These are phyloP conservation scores for Colletotrichum somersetense DNA, from an alignment of 2,329 filamentous ascomycete species.

Conservation along the genomic window DNA sequence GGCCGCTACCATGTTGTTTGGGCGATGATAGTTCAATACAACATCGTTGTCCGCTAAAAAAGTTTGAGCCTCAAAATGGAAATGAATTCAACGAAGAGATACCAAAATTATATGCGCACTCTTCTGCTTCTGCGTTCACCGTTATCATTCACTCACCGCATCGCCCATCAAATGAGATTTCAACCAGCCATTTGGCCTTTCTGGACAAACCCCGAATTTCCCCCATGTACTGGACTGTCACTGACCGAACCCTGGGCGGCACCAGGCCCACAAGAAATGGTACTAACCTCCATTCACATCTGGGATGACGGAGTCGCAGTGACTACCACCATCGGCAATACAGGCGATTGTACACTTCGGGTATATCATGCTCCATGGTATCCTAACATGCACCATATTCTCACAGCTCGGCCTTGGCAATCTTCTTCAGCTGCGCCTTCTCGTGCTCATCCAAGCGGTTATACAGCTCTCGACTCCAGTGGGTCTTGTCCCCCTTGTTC, in stretches of 20 bases:
- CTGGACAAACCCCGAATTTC: background rate
- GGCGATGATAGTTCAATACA: conserved; percentile 44
- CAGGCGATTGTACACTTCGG: conserved; percentile 9
- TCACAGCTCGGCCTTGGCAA: conserved; percentile 48
- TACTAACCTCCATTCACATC: background rate
- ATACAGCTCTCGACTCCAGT: conserved; percentile 40
- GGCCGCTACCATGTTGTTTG: conserved; percentile 43
- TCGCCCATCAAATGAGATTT: too few relatives aligned
- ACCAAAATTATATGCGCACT: conserved; percentile 31
- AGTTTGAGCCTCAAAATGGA: conserved; percentile 41
- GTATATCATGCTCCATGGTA: conserved; percentile 26
- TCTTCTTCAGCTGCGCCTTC: conserved; percentile 37
- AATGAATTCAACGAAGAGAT: conserved; percentile 42
- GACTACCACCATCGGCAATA: background rate
- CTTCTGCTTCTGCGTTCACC: background rate
- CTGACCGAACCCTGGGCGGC: conserved; percentile 9
- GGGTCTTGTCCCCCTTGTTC: conserved; percentile 34
- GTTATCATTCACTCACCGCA: background rate
- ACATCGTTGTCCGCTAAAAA: conserved; percentile 45
- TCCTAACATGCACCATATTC: conserved; percentile 16
- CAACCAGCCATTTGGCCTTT: background rate
- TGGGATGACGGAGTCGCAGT: background rate
- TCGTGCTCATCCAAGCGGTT: conserved; percentile 38
- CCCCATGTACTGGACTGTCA: conserved; percentile 1
- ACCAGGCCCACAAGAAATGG: background rate